Evolutionary conservation across 805 yeast species (phyloP).

Genomic region (Deakozyma indianensis): DNA sequence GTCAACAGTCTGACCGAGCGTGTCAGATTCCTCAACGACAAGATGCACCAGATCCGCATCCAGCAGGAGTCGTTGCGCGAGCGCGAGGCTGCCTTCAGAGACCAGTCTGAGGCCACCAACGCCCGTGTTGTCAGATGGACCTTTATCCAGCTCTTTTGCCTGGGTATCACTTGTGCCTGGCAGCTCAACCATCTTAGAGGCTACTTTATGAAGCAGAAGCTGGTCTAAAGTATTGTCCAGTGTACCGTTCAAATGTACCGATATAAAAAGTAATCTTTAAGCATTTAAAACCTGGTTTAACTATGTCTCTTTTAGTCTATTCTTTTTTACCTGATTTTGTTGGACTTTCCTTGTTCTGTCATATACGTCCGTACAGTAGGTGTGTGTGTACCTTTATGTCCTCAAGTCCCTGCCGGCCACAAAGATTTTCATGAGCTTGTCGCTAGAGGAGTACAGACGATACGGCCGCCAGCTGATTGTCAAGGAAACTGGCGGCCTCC

Average conservation of each 20-base stretch:
- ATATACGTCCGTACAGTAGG: no score
- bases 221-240: no score
- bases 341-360: no score
- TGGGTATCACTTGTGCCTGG: constrained; percentile 55
- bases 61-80: constrained; percentile 51
- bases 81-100: constrained; percentile 64
- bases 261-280: no score
- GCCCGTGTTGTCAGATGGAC: constrained; percentile 63
- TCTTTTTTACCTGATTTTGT: no score
- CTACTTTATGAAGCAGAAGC: constrained; percentile 79
- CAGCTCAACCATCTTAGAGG: constrained; percentile 66
- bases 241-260: neutral
- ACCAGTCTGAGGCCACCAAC: constrained; percentile 65
- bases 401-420: no score
- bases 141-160: constrained; percentile 50
- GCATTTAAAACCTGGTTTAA: no score
- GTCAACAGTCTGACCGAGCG: constrained; percentile 39
- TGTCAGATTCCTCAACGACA: constrained; percentile 40
- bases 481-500: constrained; percentile 45
- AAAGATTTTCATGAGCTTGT: neutral
- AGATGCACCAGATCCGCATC: constrained; percentile 40
- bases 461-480: constrained; percentile 96
- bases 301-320: no score
- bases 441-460: constrained; percentile 54
- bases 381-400: no score